phyloP scores from a whole-genome alignment of 495 filamentous ascomycete genomes.

The Corynascus novoguineensis region DNA sequence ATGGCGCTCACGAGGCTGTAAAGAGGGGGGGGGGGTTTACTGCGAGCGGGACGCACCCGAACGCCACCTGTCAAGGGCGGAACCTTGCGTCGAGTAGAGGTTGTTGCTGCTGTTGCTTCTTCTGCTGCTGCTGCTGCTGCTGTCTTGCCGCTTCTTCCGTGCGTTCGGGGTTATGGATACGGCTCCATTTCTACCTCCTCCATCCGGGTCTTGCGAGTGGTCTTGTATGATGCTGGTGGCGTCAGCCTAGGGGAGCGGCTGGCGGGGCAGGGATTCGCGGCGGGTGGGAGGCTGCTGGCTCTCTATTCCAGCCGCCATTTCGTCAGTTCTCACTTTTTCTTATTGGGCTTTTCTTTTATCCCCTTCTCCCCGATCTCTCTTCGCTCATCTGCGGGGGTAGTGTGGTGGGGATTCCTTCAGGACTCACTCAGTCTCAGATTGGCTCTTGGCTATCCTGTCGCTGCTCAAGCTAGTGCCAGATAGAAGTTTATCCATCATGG shows the following conservation, averaged over 20 bases:
- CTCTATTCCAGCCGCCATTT: no score
- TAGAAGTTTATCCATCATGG: not conserved
- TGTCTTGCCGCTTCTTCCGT: not conserved
- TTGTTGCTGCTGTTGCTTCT: not conserved
- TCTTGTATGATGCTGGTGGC: not conserved
- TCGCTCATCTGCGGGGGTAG: slow-evolving; percentile 12
- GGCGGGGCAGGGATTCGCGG: not conserved
- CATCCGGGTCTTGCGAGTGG: slow-evolving; percentile 5
- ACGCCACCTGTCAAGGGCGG: slow-evolving; percentile 24
- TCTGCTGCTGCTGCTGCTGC: not conserved
- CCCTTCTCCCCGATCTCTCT: not conserved
- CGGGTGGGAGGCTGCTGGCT: not conserved
- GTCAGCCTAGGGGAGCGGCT: not conserved
- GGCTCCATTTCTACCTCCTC: not conserved
- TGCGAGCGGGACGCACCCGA: slow-evolving; percentile 26
- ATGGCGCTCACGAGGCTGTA: slow-evolving; percentile 30
- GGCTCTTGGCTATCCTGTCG: not conserved
- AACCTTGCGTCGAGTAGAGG: slow-evolving; percentile 12
- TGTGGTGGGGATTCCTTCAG: not conserved
- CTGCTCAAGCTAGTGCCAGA: not conserved
- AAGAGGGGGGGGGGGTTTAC: no score
- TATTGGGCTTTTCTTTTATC: slow-evolving; percentile 1
- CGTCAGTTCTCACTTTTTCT: slow-evolving; percentile 23
- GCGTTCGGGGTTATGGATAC: no score
- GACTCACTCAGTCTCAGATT: slow-evolving; percentile 6